Percentiles rank a stretch among this genome's conserved stretches.
These are phyloP conservation scores for Alternaria postmessia DNA, from an alignment of 2,329 filamentous ascomycete species.

Conservation along the genomic window DNA sequence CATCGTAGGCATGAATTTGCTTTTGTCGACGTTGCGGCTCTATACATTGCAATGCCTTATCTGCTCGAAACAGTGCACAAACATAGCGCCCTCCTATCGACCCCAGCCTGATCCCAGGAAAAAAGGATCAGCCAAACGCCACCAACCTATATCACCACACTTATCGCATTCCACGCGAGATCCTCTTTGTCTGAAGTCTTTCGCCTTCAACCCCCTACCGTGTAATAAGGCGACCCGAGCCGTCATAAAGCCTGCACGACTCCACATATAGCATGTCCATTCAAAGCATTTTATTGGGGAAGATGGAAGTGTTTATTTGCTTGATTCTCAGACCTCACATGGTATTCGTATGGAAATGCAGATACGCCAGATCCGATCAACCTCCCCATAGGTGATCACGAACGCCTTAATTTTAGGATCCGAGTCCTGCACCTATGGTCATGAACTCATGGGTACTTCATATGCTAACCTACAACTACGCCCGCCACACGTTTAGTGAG, in stretches of 20 bases:
- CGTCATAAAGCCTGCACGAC: not conserved
- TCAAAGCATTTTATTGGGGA: not conserved
- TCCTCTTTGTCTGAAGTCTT: not conserved
- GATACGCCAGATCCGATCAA: constrained; percentile 37
- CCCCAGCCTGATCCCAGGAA: not conserved
- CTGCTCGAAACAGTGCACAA: constrained; percentile 5
- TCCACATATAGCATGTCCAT: constrained; percentile 3
- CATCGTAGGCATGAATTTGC: not conserved
- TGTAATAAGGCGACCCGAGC: not conserved
- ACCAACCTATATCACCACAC: constrained; percentile 5
- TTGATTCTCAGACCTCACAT: constrained; percentile 29
- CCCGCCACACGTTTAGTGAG: constrained; percentile 54
- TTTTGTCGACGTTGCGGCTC: not conserved
- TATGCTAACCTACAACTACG: constrained; percentile 34
- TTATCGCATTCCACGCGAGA: not conserved
- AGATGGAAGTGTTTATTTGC: constrained; percentile 30
- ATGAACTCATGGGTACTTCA: constrained; percentile 40
- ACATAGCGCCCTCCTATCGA: constrained; percentile 5
- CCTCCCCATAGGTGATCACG: constrained; percentile 44
- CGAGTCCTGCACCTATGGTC: constrained; percentile 37
- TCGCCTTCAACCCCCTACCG: not conserved
- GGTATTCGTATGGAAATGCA: constrained; percentile 48
- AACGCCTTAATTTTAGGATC: constrained; percentile 47
- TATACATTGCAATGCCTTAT: constrained; percentile 6
- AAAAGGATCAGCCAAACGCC: constrained; percentile 6